A percentile compares a stretch with the other conserved stretches of the same genome.
Evolutionary conservation across 345 rosid genomes (phyloP).

Genomic region (Citrus glauca): DNA sequence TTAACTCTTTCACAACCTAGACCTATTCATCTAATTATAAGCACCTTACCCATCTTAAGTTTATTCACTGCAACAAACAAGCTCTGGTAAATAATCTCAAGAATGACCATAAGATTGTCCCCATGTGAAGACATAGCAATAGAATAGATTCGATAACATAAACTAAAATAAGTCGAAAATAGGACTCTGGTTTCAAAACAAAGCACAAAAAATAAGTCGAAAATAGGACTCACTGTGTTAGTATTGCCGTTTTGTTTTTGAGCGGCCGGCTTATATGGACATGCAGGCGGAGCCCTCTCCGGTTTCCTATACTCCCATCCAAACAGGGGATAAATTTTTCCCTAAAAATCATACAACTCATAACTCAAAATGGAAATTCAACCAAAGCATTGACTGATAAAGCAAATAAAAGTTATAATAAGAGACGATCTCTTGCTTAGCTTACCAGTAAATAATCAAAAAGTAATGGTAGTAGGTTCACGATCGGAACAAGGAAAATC

Average conservation of each 20-base stretch:
- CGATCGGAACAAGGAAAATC: constrained; percentile 85
- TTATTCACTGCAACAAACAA: neutral
- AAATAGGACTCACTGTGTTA: constrained; percentile 40
- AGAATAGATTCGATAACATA: neutral
- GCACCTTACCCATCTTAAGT: neutral
- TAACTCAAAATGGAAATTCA: neutral
- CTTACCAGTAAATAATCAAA: constrained; percentile 64
- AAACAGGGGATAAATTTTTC: constrained; percentile 55
- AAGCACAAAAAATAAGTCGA: neutral
- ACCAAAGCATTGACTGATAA: neutral
- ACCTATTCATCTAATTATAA: neutral
- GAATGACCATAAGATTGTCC: neutral
- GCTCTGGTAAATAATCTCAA: neutral
- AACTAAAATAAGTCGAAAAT: neutral
- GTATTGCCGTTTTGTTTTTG: constrained; percentile 29
- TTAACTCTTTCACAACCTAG: neutral
- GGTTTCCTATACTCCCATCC: constrained; percentile 99
- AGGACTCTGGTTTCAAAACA: constrained; percentile 16
- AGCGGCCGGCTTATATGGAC: constrained; percentile 65
- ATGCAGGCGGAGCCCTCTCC: constrained; percentile 75
- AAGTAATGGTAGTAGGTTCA: constrained; percentile 71
- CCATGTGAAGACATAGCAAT: neutral
- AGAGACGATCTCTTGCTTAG: too few species aligned
- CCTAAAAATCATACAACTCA: constrained; percentile 35
- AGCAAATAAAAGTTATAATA: too few species aligned